Percentiles rank a stretch among this genome's conserved stretches.
These are phyloP conservation scores for Citrus trifoliata DNA, from an alignment of 345 rosid genomes.

Conservation along the genomic window DNA sequence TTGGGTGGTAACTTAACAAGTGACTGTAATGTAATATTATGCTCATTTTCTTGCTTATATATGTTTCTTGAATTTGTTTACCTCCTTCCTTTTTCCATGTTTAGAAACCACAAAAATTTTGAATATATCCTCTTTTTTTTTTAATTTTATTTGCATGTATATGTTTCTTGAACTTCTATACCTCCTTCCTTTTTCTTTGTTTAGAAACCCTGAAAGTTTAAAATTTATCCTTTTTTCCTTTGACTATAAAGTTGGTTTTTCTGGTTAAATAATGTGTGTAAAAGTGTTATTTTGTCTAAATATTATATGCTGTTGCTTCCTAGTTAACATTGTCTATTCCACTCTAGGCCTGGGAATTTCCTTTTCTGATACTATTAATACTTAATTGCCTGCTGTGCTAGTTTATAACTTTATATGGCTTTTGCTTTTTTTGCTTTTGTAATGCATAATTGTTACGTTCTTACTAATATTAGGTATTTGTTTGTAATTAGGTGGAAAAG, in stretches of 20 bases:
- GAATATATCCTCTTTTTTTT: background rate
- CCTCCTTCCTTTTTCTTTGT: background rate
- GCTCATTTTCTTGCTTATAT: background rate
- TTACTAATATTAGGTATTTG: constrained; percentile 1
- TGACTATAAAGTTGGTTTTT: background rate
- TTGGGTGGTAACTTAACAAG: background rate
- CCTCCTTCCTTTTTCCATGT: background rate
- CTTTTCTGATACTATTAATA: background rate
- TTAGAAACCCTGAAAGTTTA: background rate
- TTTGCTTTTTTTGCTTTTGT: background rate
- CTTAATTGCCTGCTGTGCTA: background rate
- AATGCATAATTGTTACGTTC: background rate
- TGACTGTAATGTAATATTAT: background rate
- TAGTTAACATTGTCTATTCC: background rate
- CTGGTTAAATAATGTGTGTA: background rate
- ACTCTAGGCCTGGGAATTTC: background rate
- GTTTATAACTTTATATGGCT: background rate
- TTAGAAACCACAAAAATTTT: background rate
- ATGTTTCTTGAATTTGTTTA: background rate
- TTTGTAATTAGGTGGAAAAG: constrained; percentile 46
- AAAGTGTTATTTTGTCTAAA: background rate
- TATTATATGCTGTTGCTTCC: background rate
- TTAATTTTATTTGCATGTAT: background rate
- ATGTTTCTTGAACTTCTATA: background rate
- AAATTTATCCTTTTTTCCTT: background rate